Evolutionary conservation across 768 basidiomycete genomes (phyloP).

Genomic region (Daedaleopsis nitida): DNA sequence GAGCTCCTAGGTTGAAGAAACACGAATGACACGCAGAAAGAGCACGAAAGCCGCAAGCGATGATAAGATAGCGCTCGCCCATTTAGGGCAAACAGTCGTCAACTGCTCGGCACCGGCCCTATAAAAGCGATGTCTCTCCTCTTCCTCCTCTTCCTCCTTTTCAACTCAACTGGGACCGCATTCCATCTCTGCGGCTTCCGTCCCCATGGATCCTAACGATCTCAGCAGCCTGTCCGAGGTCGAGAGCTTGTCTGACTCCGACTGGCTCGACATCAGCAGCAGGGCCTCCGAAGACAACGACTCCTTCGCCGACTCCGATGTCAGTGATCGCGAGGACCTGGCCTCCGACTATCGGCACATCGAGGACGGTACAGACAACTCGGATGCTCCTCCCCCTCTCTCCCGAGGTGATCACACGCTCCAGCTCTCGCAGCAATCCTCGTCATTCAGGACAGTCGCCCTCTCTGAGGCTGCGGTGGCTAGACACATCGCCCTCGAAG

Average conservation of each 20-base stretch:
- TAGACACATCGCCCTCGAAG: slow-evolving; percentile 32
- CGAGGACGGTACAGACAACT: slow-evolving; percentile 60
- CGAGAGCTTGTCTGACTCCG: slow-evolving; percentile 74
- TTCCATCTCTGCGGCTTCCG: neutral
- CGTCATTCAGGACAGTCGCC: slow-evolving; percentile 14
- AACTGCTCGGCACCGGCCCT: slow-evolving; percentile 20
- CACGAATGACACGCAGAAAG: neutral
- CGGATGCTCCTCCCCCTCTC: slow-evolving; percentile 17
- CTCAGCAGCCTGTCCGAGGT: slow-evolving; percentile 55
- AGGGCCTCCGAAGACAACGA: slow-evolving; percentile 74
- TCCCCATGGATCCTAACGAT: slow-evolving; percentile 35
- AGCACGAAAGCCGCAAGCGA: neutral
- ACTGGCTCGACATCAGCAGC: slow-evolving; percentile 81
- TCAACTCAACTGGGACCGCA: neutral
- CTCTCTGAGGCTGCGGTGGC: slow-evolving; percentile 21
- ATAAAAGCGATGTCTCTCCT: slow-evolving; percentile 25
- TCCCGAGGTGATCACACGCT: slow-evolving; percentile 8
- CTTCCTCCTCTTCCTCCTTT: slow-evolving; percentile 1
- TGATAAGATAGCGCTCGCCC: slow-evolving; percentile 18
- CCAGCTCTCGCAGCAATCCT: slow-evolving; percentile 24
- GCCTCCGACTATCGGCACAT: slow-evolving; percentile 45
- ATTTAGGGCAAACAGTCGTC: slow-evolving; percentile 19
- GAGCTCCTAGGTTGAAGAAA: no score
- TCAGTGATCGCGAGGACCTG: slow-evolving; percentile 60
- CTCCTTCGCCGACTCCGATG: slow-evolving; percentile 56